Conservation (phyloP, 164 flowering plant genomes). For the Stephania japonica region DNA sequence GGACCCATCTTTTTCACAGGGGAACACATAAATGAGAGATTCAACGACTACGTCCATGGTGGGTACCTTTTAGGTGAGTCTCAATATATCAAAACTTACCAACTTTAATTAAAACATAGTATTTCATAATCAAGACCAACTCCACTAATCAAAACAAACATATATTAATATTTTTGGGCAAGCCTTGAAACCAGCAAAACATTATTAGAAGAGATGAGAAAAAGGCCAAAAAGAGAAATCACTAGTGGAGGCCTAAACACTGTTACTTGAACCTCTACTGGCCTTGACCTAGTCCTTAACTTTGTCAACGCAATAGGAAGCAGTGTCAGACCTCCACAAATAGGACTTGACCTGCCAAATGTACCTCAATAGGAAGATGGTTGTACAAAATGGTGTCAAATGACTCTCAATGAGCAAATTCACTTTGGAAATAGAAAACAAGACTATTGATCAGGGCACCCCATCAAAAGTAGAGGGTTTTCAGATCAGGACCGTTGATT, state of each 20-base stretch:
- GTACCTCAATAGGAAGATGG: constrained; percentile 43
- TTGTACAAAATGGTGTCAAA: constrained; percentile 52
- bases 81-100: not conserved
- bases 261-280: constrained; percentile 50
- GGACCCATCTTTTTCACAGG: no score
- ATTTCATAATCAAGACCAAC: no score
- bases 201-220: constrained; percentile 51
- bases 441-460: no score
- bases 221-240: constrained; percentile 27
- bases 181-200: constrained; percentile 66
- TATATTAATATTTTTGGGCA: constrained; percentile 14
- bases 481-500: no score
- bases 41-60: constrained; percentile 88
- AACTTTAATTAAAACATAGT: no score
- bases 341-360: constrained; percentile 52
- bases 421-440: no score
- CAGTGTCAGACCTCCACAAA: constrained; percentile 50
- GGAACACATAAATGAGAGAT: no score
- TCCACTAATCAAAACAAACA: no score
- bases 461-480: no score
- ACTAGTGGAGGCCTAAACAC: constrained; percentile 21
- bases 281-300: constrained; percentile 48
- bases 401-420: no score
- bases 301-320: constrained; percentile 34
- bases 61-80: constrained; percentile 66